Percentiles rank a stretch among this genome's conserved stretches.
Evolutionary conservation across 805 yeast species (phyloP).

Genomic region (Wickerhamomyces alni): DNA sequence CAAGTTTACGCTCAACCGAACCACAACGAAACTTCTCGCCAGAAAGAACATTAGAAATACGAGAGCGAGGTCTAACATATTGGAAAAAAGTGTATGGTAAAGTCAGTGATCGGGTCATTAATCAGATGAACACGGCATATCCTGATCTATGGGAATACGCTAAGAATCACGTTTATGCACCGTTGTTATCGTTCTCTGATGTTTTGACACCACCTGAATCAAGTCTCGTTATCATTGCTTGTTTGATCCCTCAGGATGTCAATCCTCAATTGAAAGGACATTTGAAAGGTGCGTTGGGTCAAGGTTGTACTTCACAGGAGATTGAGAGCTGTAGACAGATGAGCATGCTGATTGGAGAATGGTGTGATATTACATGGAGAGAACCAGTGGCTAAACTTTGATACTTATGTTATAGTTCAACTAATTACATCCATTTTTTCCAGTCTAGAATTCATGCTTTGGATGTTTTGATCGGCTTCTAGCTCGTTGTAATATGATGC

Average conservation of each 20-base stretch:
- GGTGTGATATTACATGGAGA: constrained; percentile 70
- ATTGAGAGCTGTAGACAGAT: constrained; percentile 53
- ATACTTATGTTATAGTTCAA: constrained; percentile 1
- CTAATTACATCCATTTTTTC: constrained; percentile 13
- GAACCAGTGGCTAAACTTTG: constrained; percentile 29
- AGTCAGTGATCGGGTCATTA: constrained; percentile 58
- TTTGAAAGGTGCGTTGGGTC: constrained; percentile 75
- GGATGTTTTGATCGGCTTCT: constrained; percentile 1
- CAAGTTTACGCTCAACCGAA: constrained; percentile 29
- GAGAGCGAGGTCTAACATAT: constrained; percentile 49
- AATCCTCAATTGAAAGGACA: constrained; percentile 92
- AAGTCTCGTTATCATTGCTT: constrained; percentile 67
- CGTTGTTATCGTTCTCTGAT: constrained; percentile 63
- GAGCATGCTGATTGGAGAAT: constrained; percentile 57
- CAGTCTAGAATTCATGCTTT: background rate
- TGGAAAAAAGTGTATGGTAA: constrained; percentile 77
- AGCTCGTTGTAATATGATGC: background rate
- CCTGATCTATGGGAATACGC: constrained; percentile 82
- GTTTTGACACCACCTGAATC: constrained; percentile 65
- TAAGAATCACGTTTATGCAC: constrained; percentile 67
- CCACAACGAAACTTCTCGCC: constrained; percentile 26
- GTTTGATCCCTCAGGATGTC: constrained; percentile 88
- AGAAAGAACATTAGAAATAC: constrained; percentile 24
- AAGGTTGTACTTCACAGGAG: constrained; percentile 65
- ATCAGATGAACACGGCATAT: constrained; percentile 66